Percentiles rank a stretch among this genome's conserved stretches.
phyloP scores from a whole-genome alignment of 2,329 filamentous ascomycete species.

The Claviceps sp. region DNA sequence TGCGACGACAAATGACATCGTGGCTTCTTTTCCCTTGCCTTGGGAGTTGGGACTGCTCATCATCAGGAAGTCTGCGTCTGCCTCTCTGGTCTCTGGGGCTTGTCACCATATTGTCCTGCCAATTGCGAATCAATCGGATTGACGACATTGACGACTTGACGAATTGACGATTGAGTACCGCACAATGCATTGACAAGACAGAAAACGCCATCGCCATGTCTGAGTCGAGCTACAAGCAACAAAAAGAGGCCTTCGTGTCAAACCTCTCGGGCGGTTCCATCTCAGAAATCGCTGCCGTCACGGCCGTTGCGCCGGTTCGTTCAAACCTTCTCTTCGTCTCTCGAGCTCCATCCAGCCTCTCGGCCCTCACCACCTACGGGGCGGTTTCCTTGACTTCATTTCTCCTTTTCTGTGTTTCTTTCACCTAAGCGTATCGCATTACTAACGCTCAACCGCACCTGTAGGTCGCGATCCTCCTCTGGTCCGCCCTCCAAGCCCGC shows the following conservation, averaged over 20 bases:
- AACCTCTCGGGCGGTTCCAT: conserved; percentile 74
- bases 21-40: too few species aligned
- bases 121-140: too few species aligned
- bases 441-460: background rate
- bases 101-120: too few species aligned
- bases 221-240: conserved; percentile 61
- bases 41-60: too few species aligned
- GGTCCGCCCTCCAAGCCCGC: conserved; percentile 77
- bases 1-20: too few species aligned
- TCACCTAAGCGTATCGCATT: too few species aligned
- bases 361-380: too few species aligned
- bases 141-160: too few species aligned
- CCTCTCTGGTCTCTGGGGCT: too few species aligned
- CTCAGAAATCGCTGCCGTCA: conserved; percentile 76
- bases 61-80: too few species aligned
- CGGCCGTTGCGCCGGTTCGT: conserved; percentile 67
- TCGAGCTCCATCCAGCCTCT: background rate
- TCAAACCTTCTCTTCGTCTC: background rate
- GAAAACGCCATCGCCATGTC: conserved; percentile 18
- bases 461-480: conserved; percentile 70
- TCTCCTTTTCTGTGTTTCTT: background rate
- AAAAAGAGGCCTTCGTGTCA: conserved; percentile 93
- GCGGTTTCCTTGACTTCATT: background rate
- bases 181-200: background rate
- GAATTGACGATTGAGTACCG: too few species aligned